Base-by-base conservation (phyloP, 371 early-diverging fungal genomes). In the Mortierella sp. region DNA sequence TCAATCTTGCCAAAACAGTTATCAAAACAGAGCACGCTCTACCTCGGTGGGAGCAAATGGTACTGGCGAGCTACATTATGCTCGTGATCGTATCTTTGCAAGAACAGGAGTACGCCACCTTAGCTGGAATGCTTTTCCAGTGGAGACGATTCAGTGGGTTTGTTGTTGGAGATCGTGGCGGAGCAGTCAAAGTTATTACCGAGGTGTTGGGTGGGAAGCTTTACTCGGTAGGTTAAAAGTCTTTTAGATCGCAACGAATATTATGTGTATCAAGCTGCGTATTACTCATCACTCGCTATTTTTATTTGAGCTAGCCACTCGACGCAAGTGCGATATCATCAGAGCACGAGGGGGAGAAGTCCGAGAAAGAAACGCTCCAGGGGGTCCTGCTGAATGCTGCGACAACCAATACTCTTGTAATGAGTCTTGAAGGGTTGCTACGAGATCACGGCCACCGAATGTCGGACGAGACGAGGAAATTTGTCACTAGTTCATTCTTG, bases 61-160 rank as follows among this genome's bases (percentile, higher is more conserved):
- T 85, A 2, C 64, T 90, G 24, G 86, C 87, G 18, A 87, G 87
- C 5, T 88, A 87, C 47, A 80, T 89, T 14, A 84, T 87, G 52
- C 66, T 86, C 30, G 83, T 88, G 5, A 64, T 88, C 28, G 84
- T 87, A 60, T 86, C 88, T 2, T 45, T 88, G 52, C 85, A 85
- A 58, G 87, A 88, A 43, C 80, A 88, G 9, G 85, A 89, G 32
- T 88, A 85, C 62, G 88, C 87, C 47, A 84, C 84, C 16, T 66
- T 84, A 0, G 85, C 89, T 81, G 77, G 83, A 0, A 73, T 89
- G 58, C 62, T 90, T 1, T 86, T 66, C 51, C 85, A 87, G 62
- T 83, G 88, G 62, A 73, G 84, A 35, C 54, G 66, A 6, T 87
- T 88, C 39, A 83, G 88, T 24, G 86, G 88, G 11, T 80, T 84